A percentile compares a stretch with the other conserved stretches of the same genome.
Conservation (phyloP, 495 filamentous ascomycete genomes). For the Tuber magnatum region DNA sequence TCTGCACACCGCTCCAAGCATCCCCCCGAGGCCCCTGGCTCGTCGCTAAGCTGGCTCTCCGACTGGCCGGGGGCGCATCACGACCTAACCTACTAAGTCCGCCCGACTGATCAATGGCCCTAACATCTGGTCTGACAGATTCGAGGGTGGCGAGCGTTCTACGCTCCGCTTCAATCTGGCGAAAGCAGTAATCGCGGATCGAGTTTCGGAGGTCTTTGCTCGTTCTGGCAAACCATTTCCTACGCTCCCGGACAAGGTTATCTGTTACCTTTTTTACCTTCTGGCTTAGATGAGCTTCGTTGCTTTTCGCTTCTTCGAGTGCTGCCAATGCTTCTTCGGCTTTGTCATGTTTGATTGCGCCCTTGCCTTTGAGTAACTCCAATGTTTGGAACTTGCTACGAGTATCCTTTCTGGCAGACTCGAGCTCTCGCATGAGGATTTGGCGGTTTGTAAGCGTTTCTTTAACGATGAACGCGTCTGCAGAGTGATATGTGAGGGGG, state of each 20-base stretch:
- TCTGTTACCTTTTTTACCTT: conserved; percentile 81
- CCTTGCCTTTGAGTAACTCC: conserved; percentile 75
- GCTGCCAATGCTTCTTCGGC: conserved; percentile 90
- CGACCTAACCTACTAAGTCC: conserved; percentile 82
- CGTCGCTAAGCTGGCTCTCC: conserved; percentile 68
- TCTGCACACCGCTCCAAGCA: conserved; percentile 89
- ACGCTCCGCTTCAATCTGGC: conserved; percentile 92
- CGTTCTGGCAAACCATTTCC: conserved; percentile 84
- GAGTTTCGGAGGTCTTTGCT: conserved; percentile 67
- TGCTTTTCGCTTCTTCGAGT: conserved; percentile 73
- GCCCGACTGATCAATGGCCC: conserved; percentile 81
- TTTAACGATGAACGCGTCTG: conserved; percentile 96
- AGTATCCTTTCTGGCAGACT: conserved; percentile 76
- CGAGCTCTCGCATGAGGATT: conserved; percentile 88
- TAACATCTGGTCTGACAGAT: conserved; percentile 82
- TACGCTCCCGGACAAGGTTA: conserved; percentile 81
- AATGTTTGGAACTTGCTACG: conserved; percentile 72
- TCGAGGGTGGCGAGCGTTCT: conserved; percentile 88
- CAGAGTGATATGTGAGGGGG: conserved; percentile 88
- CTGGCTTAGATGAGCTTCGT: conserved; percentile 68
- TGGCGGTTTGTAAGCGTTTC: conserved; percentile 98
- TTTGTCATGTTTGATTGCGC: conserved; percentile 80
- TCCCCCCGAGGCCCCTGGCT: conserved; percentile 94
- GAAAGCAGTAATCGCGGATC: conserved; percentile 85
- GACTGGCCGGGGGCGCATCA: conserved; percentile 69